Base-by-base conservation (phyloP, 192 early-diverging fungal species). In the Cetraspora pellucida region DNA sequence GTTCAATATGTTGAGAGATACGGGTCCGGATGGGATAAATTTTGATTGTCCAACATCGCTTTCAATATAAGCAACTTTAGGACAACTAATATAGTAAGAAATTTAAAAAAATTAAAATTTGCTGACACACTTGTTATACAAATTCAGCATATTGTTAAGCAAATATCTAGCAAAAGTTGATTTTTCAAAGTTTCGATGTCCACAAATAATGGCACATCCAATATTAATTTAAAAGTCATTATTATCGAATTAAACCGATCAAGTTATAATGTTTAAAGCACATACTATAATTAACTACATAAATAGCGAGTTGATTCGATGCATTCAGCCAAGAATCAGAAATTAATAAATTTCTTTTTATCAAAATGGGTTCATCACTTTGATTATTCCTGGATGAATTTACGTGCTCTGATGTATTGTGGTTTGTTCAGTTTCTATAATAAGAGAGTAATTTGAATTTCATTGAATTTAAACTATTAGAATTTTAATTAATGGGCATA, bases 21-120 rank as follows among this genome's bases (percentile, higher is more conserved):
- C 82, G 8, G 94, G 81, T 3, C 97, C 97, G 0, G 89, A 77
- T 27, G 95, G 91, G 2, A 93, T 89, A 47, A 97, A 91, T 82
- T 97, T 95, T 9, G 93, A 85, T 77, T 99, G 97, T 7, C 97
- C 97, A 30, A 97, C 69, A 80, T 99, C 97, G 19, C 93, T 93
- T 72, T 99, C 97, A 37, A 99, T 84, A 77, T 90, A 96, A 3
- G 93, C 95, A 25, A 96, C 85, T 31, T 84, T 81, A 3, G 82
- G 81, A 76, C 91, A 90, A n/a, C 87, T 93, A 57, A 59, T 31
- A 46, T n/a, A 50, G 25, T 30, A 55, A 2, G 7, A 49, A 81
- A 77, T 7, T 10, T 73, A 52, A 43, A 10, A 60, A 80, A 10
- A 58, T 43, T 66, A 54, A n/a, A 37, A 37, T 37, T 37, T 2